phyloP scores from a whole-genome alignment of 2,329 filamentous ascomycete genomes.

The Bipolaris zeicola region DNA sequence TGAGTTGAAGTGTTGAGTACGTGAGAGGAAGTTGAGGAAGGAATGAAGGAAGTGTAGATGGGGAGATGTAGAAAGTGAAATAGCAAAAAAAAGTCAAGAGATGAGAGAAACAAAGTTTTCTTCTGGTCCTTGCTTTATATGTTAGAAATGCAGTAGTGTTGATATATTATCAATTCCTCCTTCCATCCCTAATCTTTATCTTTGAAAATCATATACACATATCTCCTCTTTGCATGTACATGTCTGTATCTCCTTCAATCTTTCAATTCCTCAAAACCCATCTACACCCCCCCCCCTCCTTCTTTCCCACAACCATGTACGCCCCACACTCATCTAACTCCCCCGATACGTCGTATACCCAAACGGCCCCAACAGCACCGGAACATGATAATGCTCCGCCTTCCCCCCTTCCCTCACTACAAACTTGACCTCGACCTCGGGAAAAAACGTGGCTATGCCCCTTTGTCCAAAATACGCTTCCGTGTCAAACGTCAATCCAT shows the following conservation, averaged over 20 bases:
- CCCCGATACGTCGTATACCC: slow-evolving; percentile 84
- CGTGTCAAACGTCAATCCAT: slow-evolving; percentile 75
- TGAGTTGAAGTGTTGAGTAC: no score
- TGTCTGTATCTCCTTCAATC: no score
- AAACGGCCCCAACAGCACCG: slow-evolving; percentile 75
- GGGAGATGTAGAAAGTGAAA: no score
- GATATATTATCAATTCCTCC: no score
- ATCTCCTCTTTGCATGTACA: no score
- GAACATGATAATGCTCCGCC: slow-evolving; percentile 77
- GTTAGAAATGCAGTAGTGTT: no score
- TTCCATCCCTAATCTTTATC: no score
- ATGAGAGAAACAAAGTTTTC: neutral
- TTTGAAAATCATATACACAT: no score
- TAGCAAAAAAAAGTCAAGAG: neutral
- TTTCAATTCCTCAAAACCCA: no score
- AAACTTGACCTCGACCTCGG: slow-evolving; percentile 62
- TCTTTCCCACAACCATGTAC: neutral
- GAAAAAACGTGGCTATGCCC: slow-evolving; percentile 61
- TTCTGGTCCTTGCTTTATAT: no score
- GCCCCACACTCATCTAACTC: slow-evolving; percentile 16
- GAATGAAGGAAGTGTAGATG: neutral
- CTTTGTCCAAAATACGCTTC: slow-evolving; percentile 70
- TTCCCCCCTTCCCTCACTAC: slow-evolving; percentile 52
- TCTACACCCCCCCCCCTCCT: no score
- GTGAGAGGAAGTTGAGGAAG: neutral